A percentile compares a stretch with the other conserved stretches of the same genome.
Conservation (phyloP, 2,329 filamentous ascomycete species). For the Colletotrichum magnum region DNA sequence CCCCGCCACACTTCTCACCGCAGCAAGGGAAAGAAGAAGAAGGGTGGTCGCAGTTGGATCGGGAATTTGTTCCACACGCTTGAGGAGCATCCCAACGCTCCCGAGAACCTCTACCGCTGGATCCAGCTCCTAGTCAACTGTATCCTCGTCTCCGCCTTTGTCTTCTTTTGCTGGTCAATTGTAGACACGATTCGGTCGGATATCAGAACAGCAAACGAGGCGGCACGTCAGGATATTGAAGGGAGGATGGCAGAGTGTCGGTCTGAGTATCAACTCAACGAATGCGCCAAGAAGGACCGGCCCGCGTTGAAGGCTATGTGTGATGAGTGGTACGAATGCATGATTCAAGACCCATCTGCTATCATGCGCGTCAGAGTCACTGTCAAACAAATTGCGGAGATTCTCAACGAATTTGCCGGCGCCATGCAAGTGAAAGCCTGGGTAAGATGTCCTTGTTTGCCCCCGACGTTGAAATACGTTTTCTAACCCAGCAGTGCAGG, state of each 20-base stretch:
- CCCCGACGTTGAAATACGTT: background rate
- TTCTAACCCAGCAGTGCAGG: slow-evolving; percentile 50
- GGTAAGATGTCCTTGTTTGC: slow-evolving; percentile 54
- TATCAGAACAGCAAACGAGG: slow-evolving; percentile 79
- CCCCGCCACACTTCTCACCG: slow-evolving; percentile 40
- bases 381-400: slow-evolving; percentile 89
- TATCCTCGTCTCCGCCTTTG: slow-evolving; percentile 66
- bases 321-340: slow-evolving; percentile 87
- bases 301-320: slow-evolving; percentile 83
- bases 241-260: slow-evolving; percentile 82
- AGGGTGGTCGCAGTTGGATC: slow-evolving; percentile 53
- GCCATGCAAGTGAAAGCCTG: slow-evolving; percentile 87
- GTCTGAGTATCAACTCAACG: slow-evolving; percentile 81
- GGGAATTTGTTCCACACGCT: slow-evolving; percentile 63
- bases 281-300: slow-evolving; percentile 75
- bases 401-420: slow-evolving; percentile 94
- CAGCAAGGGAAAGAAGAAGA: slow-evolving; percentile 40
- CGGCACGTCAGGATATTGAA: slow-evolving; percentile 77
- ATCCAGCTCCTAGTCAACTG: slow-evolving; percentile 75
- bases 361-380: slow-evolving; percentile 86
- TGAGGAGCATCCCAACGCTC: slow-evolving; percentile 71
- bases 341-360: slow-evolving; percentile 84
- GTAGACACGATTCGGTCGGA: slow-evolving; percentile 81
- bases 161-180: slow-evolving; percentile 77
- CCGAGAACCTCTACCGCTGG: slow-evolving; percentile 72